Percentiles rank a stretch among this genome's conserved stretches.
These are phyloP conservation scores for Neospermospora avenae DNA, from an alignment of 2,329 filamentous ascomycete species.

Conservation along the genomic window DNA sequence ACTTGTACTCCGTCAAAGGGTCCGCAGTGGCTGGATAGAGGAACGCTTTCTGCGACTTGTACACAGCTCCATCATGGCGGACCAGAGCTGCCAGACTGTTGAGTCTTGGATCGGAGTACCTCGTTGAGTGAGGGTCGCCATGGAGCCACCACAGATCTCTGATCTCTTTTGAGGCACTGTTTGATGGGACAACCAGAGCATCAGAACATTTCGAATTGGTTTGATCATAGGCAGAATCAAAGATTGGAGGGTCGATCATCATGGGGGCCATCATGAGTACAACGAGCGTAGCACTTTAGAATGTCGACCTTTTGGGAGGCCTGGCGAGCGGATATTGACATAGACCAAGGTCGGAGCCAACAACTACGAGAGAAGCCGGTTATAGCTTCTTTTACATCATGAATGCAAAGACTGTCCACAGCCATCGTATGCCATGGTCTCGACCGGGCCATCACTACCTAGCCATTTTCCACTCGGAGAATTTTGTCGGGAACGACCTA, in stretches of 20 bases:
- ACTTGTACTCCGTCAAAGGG: slow-evolving; percentile 21
- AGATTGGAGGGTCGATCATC: slow-evolving; percentile 16
- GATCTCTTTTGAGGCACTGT: slow-evolving; percentile 24
- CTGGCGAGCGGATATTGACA: neutral
- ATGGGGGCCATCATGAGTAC: slow-evolving; percentile 22
- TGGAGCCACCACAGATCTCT: slow-evolving; percentile 35
- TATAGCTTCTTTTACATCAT: neutral
- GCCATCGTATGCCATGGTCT: neutral
- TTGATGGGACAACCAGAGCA: slow-evolving; percentile 28
- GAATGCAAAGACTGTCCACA: slow-evolving; percentile 1
- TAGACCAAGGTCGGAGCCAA: neutral
- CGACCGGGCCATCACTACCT: neutral
- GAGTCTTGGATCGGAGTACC: slow-evolving; percentile 32
- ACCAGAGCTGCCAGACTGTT: slow-evolving; percentile 33
- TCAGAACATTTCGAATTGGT: slow-evolving; percentile 26
- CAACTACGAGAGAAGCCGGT: slow-evolving; percentile 4
- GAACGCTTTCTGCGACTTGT: slow-evolving; percentile 30
- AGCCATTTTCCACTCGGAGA: neutral
- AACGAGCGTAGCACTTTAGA: neutral
- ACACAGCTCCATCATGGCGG: slow-evolving; percentile 27
- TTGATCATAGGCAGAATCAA: slow-evolving; percentile 4
- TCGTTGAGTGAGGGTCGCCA: slow-evolving; percentile 33
- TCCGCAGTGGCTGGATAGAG: slow-evolving; percentile 26
- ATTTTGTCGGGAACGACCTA: neutral
- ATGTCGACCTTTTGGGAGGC: neutral